Evolutionary conservation across 2,329 filamentous ascomycete genomes (phyloP).

Genomic region (Trichoderma sp.): DNA sequence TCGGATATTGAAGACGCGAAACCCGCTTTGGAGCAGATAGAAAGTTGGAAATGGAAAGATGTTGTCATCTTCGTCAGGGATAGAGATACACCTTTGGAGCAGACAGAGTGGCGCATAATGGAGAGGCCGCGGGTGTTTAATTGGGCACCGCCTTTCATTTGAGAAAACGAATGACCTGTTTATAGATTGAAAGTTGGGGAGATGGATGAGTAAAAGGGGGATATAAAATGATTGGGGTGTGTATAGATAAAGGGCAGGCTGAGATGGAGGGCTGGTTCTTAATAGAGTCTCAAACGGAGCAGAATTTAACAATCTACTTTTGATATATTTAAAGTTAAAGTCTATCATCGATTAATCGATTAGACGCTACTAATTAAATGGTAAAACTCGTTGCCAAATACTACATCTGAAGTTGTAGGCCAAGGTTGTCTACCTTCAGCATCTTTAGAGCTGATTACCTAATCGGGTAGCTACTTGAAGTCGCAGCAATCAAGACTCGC

Average conservation of each 20-base stretch:
- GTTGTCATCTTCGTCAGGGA: conserved; percentile 36
- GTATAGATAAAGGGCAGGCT: not conserved
- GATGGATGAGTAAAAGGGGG: not conserved
- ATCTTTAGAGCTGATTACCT: not conserved
- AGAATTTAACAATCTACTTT: not conserved
- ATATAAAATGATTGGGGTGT: not conserved
- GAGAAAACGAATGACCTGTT: not conserved
- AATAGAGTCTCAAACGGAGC: not conserved
- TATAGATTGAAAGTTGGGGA: not conserved
- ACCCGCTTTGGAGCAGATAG: conserved; percentile 30
- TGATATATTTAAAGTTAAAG: too few species aligned
- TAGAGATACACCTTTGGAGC: not conserved
- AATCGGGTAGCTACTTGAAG: not conserved
- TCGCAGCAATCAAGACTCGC: not conserved
- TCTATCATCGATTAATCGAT: not conserved
- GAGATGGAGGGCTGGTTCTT: not conserved
- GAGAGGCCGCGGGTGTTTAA: conserved; percentile 16
- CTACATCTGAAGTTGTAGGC: not conserved
- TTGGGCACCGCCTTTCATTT: conserved; percentile 23
- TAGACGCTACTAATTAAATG: not conserved
- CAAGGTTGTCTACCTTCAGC: not conserved
- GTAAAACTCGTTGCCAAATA: not conserved
- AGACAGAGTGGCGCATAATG: conserved; percentile 3
- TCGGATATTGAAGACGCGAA: conserved; percentile 29
- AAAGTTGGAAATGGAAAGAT: conserved; percentile 34